These are phyloP conservation scores for Crithidia expoeki DNA, from an alignment of 208 protist genomes.

Conservation along the genomic window DNA sequence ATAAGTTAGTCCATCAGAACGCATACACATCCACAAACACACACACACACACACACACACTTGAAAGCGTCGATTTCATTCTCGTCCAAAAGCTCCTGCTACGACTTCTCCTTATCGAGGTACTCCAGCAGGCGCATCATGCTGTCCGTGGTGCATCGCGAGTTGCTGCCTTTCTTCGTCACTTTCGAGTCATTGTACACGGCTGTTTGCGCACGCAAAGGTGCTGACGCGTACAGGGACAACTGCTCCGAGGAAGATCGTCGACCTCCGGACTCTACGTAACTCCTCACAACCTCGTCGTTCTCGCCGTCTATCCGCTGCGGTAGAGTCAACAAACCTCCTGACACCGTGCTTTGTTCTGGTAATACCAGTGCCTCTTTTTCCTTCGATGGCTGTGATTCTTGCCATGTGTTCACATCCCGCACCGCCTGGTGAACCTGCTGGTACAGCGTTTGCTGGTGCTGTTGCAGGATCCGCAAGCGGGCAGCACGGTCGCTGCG, in stretches of 20 bases:
- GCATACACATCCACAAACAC: no score
- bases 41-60: no score
- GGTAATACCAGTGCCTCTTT: neutral
- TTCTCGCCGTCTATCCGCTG: neutral
- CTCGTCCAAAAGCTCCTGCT: neutral
- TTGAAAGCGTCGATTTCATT: neutral
- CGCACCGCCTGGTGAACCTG: conserved; percentile 35
- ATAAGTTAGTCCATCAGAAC: no score
- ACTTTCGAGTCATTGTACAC: neutral
- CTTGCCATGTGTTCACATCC: neutral
- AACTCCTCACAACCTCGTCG: neutral
- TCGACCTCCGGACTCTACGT: neutral
- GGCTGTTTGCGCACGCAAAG: neutral
- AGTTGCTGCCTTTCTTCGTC: neutral
- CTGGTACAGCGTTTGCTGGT: conserved; percentile 52
- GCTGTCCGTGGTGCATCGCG: neutral
- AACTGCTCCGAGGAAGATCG: neutral
- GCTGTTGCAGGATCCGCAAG: conserved; percentile 41
- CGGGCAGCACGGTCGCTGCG: conserved; percentile 44
- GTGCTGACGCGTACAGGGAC: neutral
- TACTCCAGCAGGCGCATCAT: conserved; percentile 25
- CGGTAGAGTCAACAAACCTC: no score
- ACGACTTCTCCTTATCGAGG: conserved; percentile 8
- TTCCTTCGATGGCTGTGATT: neutral
- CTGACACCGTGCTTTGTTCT: no score